Conservation (phyloP, 345 rosid genomes). For the Chamaenerion angustifolium region DNA sequence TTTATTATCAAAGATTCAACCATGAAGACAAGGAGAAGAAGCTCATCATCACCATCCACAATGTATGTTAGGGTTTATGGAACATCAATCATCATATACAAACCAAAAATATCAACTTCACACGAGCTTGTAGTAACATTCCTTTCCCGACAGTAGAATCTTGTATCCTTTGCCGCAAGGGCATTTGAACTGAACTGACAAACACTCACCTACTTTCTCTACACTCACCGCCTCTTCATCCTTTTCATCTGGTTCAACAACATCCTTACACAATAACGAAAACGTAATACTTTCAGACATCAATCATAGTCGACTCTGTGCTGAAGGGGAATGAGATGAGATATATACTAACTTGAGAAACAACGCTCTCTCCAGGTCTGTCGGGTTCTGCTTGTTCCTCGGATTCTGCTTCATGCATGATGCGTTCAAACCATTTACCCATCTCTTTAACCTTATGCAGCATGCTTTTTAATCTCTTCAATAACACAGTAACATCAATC, state of each 20-base stretch:
- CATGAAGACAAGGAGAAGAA: no score
- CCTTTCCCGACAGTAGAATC: slow-evolving; percentile 24
- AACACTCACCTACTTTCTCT: slow-evolving; percentile 26
- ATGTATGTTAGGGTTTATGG: no score
- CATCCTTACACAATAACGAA: no score
- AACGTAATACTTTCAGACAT: no score
- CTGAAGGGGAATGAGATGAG: no score
- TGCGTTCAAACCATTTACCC: slow-evolving; percentile 19
- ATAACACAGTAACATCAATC: background rate
- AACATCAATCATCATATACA: no score
- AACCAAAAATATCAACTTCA: no score
- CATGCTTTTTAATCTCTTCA: slow-evolving; percentile 26
- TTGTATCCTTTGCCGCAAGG: slow-evolving; percentile 31
- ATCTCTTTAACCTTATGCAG: slow-evolving; percentile 24
- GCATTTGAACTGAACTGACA: slow-evolving; percentile 26
- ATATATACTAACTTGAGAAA: no score
- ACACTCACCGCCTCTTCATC: slow-evolving; percentile 31
- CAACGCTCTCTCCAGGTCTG: background rate
- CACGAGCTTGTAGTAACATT: slow-evolving; percentile 42
- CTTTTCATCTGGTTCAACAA: slow-evolving; percentile 7
- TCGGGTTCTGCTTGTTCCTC: background rate
- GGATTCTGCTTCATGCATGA: slow-evolving; percentile 5
- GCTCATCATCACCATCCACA: no score
- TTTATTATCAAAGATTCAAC: no score
- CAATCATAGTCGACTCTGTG: no score